Conservation (phyloP, 2,329 filamentous ascomycete genomes). For the Neofusicoccum sp. region DNA sequence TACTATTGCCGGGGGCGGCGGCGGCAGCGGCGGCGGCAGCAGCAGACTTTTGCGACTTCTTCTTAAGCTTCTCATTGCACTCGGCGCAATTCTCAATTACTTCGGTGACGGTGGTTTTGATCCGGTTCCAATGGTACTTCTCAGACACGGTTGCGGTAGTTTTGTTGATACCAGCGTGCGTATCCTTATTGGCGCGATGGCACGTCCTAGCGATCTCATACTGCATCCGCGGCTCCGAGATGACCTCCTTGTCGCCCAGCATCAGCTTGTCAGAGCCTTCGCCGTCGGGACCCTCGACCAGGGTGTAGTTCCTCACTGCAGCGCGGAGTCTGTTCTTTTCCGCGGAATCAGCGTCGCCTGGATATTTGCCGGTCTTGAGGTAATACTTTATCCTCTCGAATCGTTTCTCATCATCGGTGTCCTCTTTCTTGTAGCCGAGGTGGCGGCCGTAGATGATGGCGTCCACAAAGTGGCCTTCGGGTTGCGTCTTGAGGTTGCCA, state of each 20-base stretch:
- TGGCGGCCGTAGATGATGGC: slow-evolving; percentile 62
- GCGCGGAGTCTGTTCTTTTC: slow-evolving; percentile 94
- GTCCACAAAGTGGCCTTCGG: slow-evolving; percentile 46
- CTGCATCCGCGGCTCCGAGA: slow-evolving; percentile 83
- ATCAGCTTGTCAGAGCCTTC: slow-evolving; percentile 62
- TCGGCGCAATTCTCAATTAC: slow-evolving; percentile 89
- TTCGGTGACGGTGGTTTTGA: slow-evolving; percentile 94
- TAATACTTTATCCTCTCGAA: slow-evolving; percentile 99
- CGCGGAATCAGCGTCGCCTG: slow-evolving; percentile 85
- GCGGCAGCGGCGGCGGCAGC: neutral
- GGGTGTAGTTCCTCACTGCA: slow-evolving; percentile 92
- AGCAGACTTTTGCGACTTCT: slow-evolving; percentile 11
- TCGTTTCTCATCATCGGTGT: slow-evolving; percentile 88
- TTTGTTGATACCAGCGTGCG: slow-evolving; percentile 94
- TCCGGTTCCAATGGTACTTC: slow-evolving; percentile 94
- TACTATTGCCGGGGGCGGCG: neutral
- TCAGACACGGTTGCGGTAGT: slow-evolving; percentile 93
- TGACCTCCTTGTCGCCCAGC: slow-evolving; percentile 97
- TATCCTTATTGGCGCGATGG: slow-evolving; percentile 52
- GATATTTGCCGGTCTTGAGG: slow-evolving; percentile 90
- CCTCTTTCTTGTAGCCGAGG: slow-evolving; percentile 64
- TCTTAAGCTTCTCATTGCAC: slow-evolving; percentile 66
- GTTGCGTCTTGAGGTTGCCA: slow-evolving; percentile 49
- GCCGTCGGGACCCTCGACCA: slow-evolving; percentile 49
- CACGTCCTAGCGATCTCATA: slow-evolving; percentile 81